Percentiles rank a stretch among this genome's conserved stretches.
These are phyloP conservation scores for Plantago ovata DNA, from an alignment of 257 asterid genomes.

Conservation along the genomic window DNA sequence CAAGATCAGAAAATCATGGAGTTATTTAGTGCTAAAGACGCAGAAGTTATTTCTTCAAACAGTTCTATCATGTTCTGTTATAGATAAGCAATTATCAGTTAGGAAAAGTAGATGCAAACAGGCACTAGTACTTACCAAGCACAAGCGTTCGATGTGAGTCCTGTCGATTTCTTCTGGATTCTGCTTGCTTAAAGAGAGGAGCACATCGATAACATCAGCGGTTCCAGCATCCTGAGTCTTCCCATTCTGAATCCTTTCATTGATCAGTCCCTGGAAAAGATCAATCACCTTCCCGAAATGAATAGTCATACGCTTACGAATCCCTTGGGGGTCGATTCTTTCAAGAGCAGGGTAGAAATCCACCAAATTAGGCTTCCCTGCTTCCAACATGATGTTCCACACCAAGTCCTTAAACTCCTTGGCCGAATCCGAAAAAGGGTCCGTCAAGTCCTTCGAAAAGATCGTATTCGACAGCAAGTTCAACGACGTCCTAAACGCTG, in stretches of 20 bases:
- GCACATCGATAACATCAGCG: constrained; percentile 42
- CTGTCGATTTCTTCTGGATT: constrained; percentile 54
- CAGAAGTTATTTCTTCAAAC: too few species aligned
- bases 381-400: constrained; percentile 44
- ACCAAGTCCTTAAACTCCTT: constrained; percentile 61
- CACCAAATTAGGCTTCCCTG: constrained; percentile 61
- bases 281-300: constrained; percentile 32
- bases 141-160: constrained; percentile 61
- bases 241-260: constrained; percentile 35
- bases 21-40: too few species aligned
- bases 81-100: too few species aligned
- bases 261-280: constrained; percentile 34
- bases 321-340: constrained; percentile 54
- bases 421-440: constrained; percentile 44
- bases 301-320: constrained; percentile 38
- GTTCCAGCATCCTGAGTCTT: constrained; percentile 13
- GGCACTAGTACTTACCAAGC: constrained; percentile 47
- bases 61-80: too few species aligned
- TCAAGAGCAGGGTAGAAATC: constrained; percentile 49
- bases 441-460: constrained; percentile 49
- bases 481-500: constrained; percentile 47
- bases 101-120: too few species aligned
- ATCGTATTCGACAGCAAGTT: constrained; percentile 48
- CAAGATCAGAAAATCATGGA: too few species aligned
- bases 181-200: constrained; percentile 36